Conservation (phyloP, 257 asterid species). For the Buddleja alternifolia region DNA sequence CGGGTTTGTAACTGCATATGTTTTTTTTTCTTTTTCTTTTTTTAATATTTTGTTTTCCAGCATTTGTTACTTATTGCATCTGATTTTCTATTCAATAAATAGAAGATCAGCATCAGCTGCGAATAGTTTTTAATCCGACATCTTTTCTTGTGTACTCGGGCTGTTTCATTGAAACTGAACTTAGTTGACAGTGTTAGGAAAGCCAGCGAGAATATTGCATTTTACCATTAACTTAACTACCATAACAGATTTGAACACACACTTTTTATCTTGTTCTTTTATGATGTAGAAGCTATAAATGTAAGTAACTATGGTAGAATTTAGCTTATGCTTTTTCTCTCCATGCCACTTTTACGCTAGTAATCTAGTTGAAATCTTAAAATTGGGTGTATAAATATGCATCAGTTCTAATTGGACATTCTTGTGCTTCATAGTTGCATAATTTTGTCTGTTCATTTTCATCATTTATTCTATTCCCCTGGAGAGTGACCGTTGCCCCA, state of each 20-base stretch:
- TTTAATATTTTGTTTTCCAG: too few species aligned
- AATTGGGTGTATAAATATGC: background rate
- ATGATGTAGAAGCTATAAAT: background rate
- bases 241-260: background rate
- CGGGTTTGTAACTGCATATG: constrained; percentile 63
- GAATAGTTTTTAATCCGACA: background rate
- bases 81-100: constrained; percentile 17
- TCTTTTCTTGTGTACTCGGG: constrained; percentile 3
- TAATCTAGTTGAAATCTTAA: background rate
- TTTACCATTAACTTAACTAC: constrained; percentile 4
- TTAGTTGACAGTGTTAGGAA: background rate
- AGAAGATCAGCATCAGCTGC: background rate
- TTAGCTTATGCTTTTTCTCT: constrained; percentile 14
- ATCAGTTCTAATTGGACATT: background rate
- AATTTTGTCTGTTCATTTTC: constrained; percentile 4
- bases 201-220: background rate
- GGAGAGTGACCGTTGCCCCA: constrained; percentile 14
- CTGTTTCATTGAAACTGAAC: background rate
- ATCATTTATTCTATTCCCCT: constrained; percentile 1
- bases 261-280: background rate
- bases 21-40: constrained; percentile 23
- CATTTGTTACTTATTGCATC: constrained; percentile 12
- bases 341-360: constrained; percentile 13
- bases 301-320: background rate
- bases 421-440: constrained; percentile 15